Conservation (phyloP, 169 alveolate genomes). For the Plasmodium relictum region DNA sequence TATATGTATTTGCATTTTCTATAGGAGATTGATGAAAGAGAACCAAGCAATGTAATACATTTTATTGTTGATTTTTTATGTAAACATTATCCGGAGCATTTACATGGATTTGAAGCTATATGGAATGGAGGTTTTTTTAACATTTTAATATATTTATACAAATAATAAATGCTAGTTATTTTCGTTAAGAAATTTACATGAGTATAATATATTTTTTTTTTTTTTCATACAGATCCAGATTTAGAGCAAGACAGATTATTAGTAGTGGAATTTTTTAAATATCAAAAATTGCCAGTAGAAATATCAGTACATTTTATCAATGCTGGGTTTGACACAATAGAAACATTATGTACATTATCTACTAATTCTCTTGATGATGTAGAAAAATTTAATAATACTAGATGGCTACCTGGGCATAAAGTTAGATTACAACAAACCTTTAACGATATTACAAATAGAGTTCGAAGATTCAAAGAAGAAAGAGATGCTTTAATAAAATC, state of each 20-base stretch:
- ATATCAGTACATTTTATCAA: constrained; percentile 89
- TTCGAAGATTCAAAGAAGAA: constrained; percentile 82
- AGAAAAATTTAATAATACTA: constrained; percentile 87
- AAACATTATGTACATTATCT: constrained; percentile 89
- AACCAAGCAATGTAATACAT: constrained; percentile 83
- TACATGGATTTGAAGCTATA: constrained; percentile 84
- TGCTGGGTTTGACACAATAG: constrained; percentile 93
- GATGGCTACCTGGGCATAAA: constrained; percentile 93
- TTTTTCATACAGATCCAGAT: constrained; percentile 86
- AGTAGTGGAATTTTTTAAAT: constrained; percentile 90
- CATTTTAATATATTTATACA: background rate
- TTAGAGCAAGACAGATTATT: constrained; percentile 86
- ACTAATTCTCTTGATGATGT: constrained; percentile 90
- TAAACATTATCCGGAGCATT: constrained; percentile 86
- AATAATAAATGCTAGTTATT: background rate
- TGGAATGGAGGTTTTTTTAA: constrained; percentile 83
- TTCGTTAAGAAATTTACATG: background rate
- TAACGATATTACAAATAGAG: constrained; percentile 82
- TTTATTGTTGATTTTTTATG: constrained; percentile 87
- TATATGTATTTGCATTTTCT: constrained; percentile 4
- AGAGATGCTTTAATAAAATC: constrained; percentile 51
- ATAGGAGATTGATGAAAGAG: constrained; percentile 81
- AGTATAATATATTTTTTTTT: constrained; percentile 5
- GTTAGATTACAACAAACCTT: constrained; percentile 84
- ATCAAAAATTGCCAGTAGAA: constrained; percentile 89